Evolutionary conservation across 2,329 filamentous ascomycete species (phyloP).

Genomic region (Pyrenochaeta sp.): DNA sequence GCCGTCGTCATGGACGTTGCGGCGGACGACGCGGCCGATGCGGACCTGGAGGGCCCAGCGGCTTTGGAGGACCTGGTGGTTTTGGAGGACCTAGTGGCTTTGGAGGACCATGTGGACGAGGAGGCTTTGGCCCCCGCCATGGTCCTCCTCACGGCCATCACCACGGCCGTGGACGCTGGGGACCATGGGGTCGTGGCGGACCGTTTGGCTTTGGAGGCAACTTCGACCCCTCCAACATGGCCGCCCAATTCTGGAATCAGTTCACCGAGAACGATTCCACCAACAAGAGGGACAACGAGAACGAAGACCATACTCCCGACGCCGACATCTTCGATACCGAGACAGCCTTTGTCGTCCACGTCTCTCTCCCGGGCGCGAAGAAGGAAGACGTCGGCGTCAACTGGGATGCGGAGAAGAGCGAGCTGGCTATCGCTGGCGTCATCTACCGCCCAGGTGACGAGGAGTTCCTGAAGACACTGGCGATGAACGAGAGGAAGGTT

Average conservation of each 20-base stretch:
- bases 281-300: slow-evolving; percentile 23
- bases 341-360: slow-evolving; percentile 69
- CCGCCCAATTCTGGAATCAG: slow-evolving; percentile 40
- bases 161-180: slow-evolving; percentile 30
- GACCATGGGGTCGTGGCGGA: slow-evolving; percentile 29
- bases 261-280: slow-evolving; percentile 36
- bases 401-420: slow-evolving; percentile 73
- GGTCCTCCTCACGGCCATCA: slow-evolving; percentile 30
- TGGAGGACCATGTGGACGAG: slow-evolving; percentile 7
- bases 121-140: slow-evolving; percentile 19
- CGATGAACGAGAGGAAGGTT: slow-evolving; percentile 71
- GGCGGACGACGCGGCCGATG: slow-evolving; percentile 29
- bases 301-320: slow-evolving; percentile 65
- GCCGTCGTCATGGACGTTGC: slow-evolving; percentile 26
- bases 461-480: slow-evolving; percentile 70
- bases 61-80: slow-evolving; percentile 24
- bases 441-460: slow-evolving; percentile 74
- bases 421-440: slow-evolving; percentile 74
- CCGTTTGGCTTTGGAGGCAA: slow-evolving; percentile 16
- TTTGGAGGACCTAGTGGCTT: slow-evolving; percentile 9
- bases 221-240: slow-evolving; percentile 38
- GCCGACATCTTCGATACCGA: slow-evolving; percentile 78
- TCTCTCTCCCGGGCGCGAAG: slow-evolving; percentile 77
- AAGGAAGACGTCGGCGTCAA: slow-evolving; percentile 80
- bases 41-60: slow-evolving; percentile 29